These are phyloP conservation scores for Aristolochia fimbriata DNA, from an alignment of 164 flowering plant species.

Conservation along the genomic window DNA sequence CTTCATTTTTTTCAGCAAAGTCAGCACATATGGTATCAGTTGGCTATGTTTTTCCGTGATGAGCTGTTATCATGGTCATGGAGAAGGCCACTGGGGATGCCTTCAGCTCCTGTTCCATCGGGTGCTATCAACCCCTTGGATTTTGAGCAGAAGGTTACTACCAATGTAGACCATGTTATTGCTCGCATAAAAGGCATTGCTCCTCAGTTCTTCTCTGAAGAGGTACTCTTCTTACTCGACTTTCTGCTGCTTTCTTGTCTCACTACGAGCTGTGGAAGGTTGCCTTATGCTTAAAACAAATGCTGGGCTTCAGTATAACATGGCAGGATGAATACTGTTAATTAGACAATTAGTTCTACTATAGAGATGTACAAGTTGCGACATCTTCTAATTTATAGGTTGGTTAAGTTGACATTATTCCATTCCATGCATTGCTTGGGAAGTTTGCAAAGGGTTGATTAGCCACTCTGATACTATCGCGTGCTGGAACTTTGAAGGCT, in stretches of 20 bases:
- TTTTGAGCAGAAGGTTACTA: conserved; percentile 70
- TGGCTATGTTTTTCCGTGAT: conserved; percentile 99
- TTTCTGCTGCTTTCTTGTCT: background rate
- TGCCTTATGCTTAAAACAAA: no score
- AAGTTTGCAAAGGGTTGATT: no score
- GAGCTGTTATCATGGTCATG: conserved; percentile 97
- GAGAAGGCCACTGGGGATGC: conserved; percentile 74
- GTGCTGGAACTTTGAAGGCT: no score
- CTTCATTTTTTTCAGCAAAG: conserved; percentile 58
- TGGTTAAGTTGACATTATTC: no score
- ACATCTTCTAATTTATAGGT: no score
- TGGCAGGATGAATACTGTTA: no score
- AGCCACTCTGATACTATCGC: no score
- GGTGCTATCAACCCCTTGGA: conserved; percentile 53
- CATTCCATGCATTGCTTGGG: no score
- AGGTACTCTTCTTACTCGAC: conserved; percentile 30
- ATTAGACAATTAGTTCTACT: no score
- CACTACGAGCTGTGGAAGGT: background rate
- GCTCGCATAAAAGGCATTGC: conserved; percentile 62
- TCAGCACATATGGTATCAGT: conserved; percentile 89
- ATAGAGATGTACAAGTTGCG: no score
- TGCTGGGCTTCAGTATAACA: no score
- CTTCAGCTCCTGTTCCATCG: conserved; percentile 50
- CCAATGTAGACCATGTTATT: conserved; percentile 80
- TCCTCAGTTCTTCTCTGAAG: conserved; percentile 72